Percentiles rank a stretch among this genome's conserved stretches.
Evolutionary conservation across 768 basidiomycete species (phyloP).

Genomic region (Kwoniella botswanensis): DNA sequence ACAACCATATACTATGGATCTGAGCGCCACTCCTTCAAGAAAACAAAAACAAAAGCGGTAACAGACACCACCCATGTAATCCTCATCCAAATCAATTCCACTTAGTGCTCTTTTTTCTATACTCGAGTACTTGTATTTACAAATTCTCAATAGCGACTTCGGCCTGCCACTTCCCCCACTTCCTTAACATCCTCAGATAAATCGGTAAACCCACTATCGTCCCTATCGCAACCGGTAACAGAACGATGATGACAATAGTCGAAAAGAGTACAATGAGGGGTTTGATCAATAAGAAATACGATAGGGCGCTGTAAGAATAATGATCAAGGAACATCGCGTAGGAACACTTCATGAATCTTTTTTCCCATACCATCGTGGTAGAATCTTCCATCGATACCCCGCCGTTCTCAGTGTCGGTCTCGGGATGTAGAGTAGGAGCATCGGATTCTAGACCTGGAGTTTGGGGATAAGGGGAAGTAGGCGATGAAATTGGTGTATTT

Average conservation of each 20-base stretch:
- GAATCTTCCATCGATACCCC: neutral
- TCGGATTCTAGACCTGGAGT: constrained; percentile 9
- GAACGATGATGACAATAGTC: constrained; percentile 46
- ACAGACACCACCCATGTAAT: no score
- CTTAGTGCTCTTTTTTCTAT: neutral
- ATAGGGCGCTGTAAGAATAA: constrained; percentile 53
- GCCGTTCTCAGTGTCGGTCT: neutral
- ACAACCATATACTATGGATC: no score
- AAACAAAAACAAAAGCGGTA: no score
- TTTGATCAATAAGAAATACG: constrained; percentile 56
- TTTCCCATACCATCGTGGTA: constrained; percentile 46
- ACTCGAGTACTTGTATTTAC: neutral
- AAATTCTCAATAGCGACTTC: constrained; percentile 53
- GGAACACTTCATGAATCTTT: constrained; percentile 54
- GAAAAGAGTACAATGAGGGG: constrained; percentile 55
- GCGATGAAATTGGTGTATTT: constrained; percentile 21
- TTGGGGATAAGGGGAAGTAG: constrained; percentile 4
- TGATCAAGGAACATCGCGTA: constrained; percentile 56
- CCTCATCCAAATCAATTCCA: neutral
- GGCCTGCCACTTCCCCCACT: constrained; percentile 57
- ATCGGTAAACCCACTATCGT: constrained; percentile 45
- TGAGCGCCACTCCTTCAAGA: no score
- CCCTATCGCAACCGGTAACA: constrained; percentile 43
- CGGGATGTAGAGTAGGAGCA: neutral
- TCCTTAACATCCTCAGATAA: constrained; percentile 39